Base-by-base conservation (phyloP, 2,329 filamentous ascomycete species). In the Colletotrichum endophyticum region DNA sequence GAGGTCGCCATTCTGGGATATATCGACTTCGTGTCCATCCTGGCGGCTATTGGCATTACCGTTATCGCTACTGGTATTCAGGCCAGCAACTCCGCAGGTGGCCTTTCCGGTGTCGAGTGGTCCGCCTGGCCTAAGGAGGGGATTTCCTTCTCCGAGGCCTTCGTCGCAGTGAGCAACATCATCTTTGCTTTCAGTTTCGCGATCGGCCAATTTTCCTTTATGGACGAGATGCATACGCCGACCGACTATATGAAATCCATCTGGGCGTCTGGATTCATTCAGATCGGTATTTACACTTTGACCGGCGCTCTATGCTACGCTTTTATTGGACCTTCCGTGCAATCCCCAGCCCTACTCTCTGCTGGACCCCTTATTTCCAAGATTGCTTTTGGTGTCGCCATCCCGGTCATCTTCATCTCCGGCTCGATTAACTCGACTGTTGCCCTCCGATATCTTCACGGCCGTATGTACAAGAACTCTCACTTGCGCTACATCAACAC, bases 401-500 rank as follows among this genome's bases (percentile, higher is more conserved):
- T 94, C 7, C 94, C 94, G 7, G 95, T 94, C 68, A 95, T 95
- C 81, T 89, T 95, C 79, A 92, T 95, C 78, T 93, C 94, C 0
- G 94, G 94, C 67, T 93, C 94, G 15, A 93, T 95, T 81, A 93
- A 94, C 84, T 88, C 86, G 32, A 87, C 86, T 2, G 87, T 88
- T 15, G 84, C 86, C 32, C 84, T 82, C 5, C 86, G 87, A 27
- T 89, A 88, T 72, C 82, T 89, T 73, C 87, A 88, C 79, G 86
- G 84, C 6, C 86, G 87, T 44, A 77, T 86, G 30, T 89, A 83
- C 80, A 84, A 84, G 79, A 80, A 87, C 80, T 86, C 84, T 3
- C 80, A 88, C 72, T 83, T 84, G 62, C 85, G 85, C 66, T 89
- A 84, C 81, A 84, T 89, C 83, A 89, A 89, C 83, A 89, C 88